Evolutionary conservation across 225 moss, liverwort and hornwort genomes (phyloP).

Genomic region (Physcomitrium patens): DNA sequence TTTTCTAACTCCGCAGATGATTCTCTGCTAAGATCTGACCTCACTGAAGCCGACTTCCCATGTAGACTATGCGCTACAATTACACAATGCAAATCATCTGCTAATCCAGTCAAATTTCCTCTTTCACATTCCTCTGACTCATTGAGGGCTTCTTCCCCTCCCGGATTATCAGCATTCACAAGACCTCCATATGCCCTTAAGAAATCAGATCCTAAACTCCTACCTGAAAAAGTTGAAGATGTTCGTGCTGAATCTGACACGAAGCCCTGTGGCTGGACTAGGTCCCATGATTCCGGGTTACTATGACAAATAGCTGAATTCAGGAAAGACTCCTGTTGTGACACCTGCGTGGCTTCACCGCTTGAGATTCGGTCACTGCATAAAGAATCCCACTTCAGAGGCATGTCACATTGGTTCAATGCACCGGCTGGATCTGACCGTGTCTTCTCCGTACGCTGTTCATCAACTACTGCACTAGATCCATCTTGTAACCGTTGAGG

Average conservation of each 20-base stretch:
- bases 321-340: conserved; percentile 17
- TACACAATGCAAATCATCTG: conserved; percentile 1
- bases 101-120: conserved; percentile 25
- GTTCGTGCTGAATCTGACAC: conserved; percentile 21
- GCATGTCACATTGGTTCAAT: not conserved
- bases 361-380: conserved; percentile 28
- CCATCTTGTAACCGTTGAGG: conserved; percentile 15
- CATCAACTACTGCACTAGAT: not conserved
- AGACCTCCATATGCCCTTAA: conserved; percentile 26
- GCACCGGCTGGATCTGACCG: conserved; percentile 15
- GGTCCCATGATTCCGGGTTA: conserved; percentile 5
- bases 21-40: conserved; percentile 32
- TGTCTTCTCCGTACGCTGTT: not conserved
- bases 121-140: conserved; percentile 17
- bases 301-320: not conserved
- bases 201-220: conserved; percentile 21
- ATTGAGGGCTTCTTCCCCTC: not conserved
- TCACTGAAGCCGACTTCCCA: not conserved
- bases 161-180: conserved; percentile 17
- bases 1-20: conserved; percentile 24
- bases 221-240: conserved; percentile 20
- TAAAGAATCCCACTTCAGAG: conserved; percentile 12
- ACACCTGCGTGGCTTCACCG: conserved; percentile 26
- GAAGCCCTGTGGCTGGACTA: conserved; percentile 15
- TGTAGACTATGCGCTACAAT: not conserved